Conservation (phyloP, 2,329 filamentous ascomycete species). For the Scytalidium lignicola region DNA sequence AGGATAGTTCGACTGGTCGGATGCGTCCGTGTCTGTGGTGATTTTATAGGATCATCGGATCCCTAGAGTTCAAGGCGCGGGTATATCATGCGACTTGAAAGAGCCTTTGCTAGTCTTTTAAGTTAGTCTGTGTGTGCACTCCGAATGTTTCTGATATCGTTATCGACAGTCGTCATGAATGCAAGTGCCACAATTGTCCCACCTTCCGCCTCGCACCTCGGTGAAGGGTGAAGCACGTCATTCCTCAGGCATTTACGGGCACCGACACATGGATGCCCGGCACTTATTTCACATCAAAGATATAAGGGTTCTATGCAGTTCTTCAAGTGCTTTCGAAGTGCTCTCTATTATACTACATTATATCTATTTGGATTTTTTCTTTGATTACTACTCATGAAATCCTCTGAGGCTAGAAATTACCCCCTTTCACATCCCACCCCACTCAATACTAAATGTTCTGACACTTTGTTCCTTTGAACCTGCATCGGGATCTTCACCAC, state of each 20-base stretch:
- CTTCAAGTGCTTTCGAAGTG: too few species aligned
- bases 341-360: too few species aligned
- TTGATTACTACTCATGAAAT: too few species aligned
- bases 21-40: background rate
- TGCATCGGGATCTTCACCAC: conserved; percentile 51
- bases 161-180: too few species aligned
- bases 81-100: background rate
- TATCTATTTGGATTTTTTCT: too few species aligned
- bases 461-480: conserved; percentile 38
- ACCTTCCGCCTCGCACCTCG: background rate
- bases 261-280: too few species aligned
- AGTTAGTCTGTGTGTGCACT: background rate
- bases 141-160: too few species aligned
- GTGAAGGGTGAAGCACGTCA: background rate
- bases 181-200: too few species aligned
- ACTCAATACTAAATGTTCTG: conserved; percentile 81
- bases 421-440: conserved; percentile 75
- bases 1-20: background rate
- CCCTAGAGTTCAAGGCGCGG: background rate
- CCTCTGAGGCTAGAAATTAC: too few species aligned
- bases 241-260: background rate
- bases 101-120: background rate
- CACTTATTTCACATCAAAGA: too few species aligned
- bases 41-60: background rate
- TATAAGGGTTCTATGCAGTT: too few species aligned